Conservation (phyloP, 768 basidiomycete genomes). For the Mycena vulgaris region DNA sequence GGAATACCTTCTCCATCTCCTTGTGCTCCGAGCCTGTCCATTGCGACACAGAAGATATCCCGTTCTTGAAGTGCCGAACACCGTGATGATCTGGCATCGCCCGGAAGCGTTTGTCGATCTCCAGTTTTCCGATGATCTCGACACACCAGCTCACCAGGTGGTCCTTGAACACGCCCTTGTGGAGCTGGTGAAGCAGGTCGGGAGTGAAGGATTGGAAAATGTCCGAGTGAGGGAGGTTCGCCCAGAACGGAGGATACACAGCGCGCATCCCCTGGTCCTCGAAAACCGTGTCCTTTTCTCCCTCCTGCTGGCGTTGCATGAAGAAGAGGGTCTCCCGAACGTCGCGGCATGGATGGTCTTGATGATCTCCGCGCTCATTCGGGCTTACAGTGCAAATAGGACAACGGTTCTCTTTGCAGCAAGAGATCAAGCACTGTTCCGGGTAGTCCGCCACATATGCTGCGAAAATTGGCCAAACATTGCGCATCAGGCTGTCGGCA, state of each 20-base stretch:
- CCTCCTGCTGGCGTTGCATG: constrained; percentile 36
- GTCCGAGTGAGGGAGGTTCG: constrained; percentile 32
- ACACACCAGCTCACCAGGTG: constrained; percentile 26
- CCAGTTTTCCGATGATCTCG: neutral
- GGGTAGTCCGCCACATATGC: neutral
- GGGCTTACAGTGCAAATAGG: neutral
- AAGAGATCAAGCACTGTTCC: neutral
- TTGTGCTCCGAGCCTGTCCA: neutral
- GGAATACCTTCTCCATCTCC: constrained; percentile 46
- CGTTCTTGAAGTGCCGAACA: constrained; percentile 49
- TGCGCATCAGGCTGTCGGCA: too few species aligned
- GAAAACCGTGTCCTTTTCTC: constrained; percentile 33
- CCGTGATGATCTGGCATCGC: constrained; percentile 36
- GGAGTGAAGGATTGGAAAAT: constrained; percentile 48
- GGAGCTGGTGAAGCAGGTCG: constrained; percentile 50
- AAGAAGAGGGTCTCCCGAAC: constrained; percentile 25
- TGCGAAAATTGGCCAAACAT: constrained; percentile 11
- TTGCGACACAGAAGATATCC: constrained; percentile 48
- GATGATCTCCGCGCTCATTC: constrained; percentile 38
- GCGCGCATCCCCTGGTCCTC: constrained; percentile 30
- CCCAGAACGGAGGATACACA: constrained; percentile 14
- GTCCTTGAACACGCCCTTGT: constrained; percentile 61
- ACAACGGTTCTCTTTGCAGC: neutral
- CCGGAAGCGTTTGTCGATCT: neutral
- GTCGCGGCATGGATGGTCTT: neutral